A percentile compares a stretch with the other conserved stretches of the same genome.
phyloP scores from a whole-genome alignment of 2,329 filamentous ascomycete genomes.

The Penicillium sp. region DNA sequence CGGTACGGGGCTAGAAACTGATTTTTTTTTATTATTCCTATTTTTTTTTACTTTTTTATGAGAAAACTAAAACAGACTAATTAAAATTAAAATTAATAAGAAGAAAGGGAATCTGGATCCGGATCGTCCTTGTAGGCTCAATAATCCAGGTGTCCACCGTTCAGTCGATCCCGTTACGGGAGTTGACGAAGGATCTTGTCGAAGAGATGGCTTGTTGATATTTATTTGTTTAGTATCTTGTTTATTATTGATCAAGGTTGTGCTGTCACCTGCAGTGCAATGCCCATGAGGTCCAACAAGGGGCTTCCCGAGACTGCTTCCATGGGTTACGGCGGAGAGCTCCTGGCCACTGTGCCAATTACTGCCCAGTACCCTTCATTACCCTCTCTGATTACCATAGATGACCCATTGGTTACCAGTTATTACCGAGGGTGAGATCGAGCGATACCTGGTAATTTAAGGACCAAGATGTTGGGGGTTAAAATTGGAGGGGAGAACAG shows the following conservation, averaged over 20 bases:
- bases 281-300: conserved; percentile 19
- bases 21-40: conserved; percentile 1
- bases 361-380: conserved; percentile 1
- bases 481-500: neutral
- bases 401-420: neutral
- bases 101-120: conserved; percentile 29
- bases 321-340: conserved; percentile 15
- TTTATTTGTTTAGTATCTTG: neutral
- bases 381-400: neutral
- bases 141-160: conserved; percentile 23
- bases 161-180: conserved; percentile 21
- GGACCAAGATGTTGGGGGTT: neutral
- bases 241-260: neutral
- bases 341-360: neutral
- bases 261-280: conserved; percentile 12
- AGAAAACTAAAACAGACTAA: conserved; percentile 13
- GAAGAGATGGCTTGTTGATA: neutral
- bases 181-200: too few species aligned
- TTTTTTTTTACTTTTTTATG: neutral
- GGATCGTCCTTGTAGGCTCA: conserved; percentile 25
- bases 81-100: conserved; percentile 16
- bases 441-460: conserved; percentile 1
- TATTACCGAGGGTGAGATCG: conserved; percentile 1
- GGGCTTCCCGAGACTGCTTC: conserved; percentile 21
- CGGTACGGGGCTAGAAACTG: conserved; percentile 20